Conservation (phyloP, 2,329 filamentous ascomycete species). For the Talaromyces albobiverticillius region DNA sequence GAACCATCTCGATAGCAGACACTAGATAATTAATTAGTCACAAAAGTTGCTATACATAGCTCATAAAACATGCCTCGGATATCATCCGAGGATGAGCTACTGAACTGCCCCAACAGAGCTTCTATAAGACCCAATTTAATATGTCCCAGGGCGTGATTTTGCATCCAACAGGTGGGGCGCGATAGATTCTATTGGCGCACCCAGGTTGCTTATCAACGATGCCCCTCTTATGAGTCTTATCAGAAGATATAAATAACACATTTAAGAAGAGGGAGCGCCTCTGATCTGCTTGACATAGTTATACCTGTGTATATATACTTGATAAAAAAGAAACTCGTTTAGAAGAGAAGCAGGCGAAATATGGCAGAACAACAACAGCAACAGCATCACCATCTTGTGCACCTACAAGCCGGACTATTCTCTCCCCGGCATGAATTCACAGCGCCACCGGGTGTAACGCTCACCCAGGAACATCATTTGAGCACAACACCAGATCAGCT, state of each 20-base stretch:
- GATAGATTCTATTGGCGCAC: background rate
- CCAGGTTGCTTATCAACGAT: background rate
- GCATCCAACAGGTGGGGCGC: background rate
- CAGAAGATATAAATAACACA: background rate
- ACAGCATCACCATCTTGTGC: conserved; percentile 41
- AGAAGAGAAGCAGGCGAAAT: too few relatives aligned
- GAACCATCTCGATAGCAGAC: too few relatives aligned
- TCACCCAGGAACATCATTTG: conserved; percentile 30
- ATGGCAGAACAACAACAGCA: too few relatives aligned
- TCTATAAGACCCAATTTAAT: background rate
- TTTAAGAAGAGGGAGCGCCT: too few relatives aligned
- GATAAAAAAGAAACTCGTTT: background rate
- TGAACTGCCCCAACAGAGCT: too few relatives aligned
- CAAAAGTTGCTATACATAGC: too few relatives aligned
- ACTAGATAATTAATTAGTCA: too few relatives aligned
- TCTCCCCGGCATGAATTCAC: conserved; percentile 37
- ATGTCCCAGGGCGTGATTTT: background rate
- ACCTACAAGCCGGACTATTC: conserved; percentile 47
- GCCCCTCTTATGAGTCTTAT: background rate
- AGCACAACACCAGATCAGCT: conserved; percentile 35
- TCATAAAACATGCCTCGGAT: too few relatives aligned
- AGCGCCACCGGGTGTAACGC: conserved; percentile 43
- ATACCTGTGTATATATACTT: background rate
- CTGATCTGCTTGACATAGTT: too few relatives aligned
- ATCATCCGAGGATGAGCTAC: too few relatives aligned